Base-by-base conservation (phyloP, 23 red algal species). In the Gracilaria domingensis region DNA sequence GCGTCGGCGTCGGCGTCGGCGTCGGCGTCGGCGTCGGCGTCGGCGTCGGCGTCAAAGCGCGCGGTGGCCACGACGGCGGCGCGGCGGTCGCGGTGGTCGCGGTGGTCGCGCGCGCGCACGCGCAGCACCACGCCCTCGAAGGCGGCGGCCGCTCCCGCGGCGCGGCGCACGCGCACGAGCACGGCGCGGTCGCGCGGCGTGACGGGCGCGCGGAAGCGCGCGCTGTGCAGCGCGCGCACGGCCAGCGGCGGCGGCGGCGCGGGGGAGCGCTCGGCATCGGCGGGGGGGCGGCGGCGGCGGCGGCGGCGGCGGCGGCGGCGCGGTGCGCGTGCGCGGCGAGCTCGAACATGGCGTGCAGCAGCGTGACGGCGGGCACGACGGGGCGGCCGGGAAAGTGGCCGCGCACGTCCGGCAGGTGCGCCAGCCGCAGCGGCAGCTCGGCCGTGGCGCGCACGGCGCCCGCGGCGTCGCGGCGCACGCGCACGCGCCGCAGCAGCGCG, bases 311-410 rank as follows among this genome's bases (percentile, higher is more conserved):
- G 55, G 4, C 23, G 17, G 14, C 55, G 23, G 23, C 55, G 55
- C 3, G 3, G 59, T 8, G 26, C 24, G 59, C 59, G 26, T 17
- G 64, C 64, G 64, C 64, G 4, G 64, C 64, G 1, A 69, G 64
- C 64, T 69, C 23, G 23, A 28, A 1, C 72, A 77, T 77, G 72
- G 72, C 72, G 45, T 0, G 5, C 40, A 77, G 72, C 72, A 77
- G 9, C 45, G 8, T 3, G 8, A 77, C 72, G 72, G 72, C 72
- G 4, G 72, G 72, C 40, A 77, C n/a, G 1, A 77, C 40, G 6
- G 72, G 13, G 45, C 9, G 21, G 26, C 25, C 1, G 26, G 72
- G 40, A 28, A 77, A 77, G 72, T 77, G 72, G 34, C 34, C 72
- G 72, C 72, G 72, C 72, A 77, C 21, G 21, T 25, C 72, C 2